Base-by-base conservation (phyloP, 78 protist genomes). In the Anaeramoeba flamelloides region DNA sequence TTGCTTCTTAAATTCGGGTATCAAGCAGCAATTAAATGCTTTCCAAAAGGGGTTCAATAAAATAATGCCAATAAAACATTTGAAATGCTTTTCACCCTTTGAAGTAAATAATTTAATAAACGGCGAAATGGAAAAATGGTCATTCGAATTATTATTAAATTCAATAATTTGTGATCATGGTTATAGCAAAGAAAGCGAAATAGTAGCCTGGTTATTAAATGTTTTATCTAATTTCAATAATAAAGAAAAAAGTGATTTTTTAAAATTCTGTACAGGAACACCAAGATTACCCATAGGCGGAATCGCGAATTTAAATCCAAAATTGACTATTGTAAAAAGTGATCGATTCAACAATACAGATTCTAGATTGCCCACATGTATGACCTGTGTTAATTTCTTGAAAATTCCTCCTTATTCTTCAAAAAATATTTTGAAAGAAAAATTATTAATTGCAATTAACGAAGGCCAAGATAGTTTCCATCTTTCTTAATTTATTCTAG, bases 341-440 rank as follows among this genome's bases (percentile, higher is more conserved):
- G 69, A 53, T 17, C 17, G 34, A 26, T 53, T 53, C 36, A n/a
- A n/a, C n/a, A n/a, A n/a, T n/a, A n/a, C n/a, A n/a, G n/a, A n/a
- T n/a, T n/a, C n/a, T n/a, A n/a, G n/a, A n/a, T 38, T 12, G 12
- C 41, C 12, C 2, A 2, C 83, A 0, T 87, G 79, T 31, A 91
- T 89, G 93, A 92, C 95, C 39, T 90, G 95, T 79, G 41, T 36
- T 1, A 87, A 86, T 79, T 90, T 84, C 41, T 77, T 92, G 41
- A 92, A 92, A 82, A 76, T 92, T 41, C 95, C 95, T 12, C 89
- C 85, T 53, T 90, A 90, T 83, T 86, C 92, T 0, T 36, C 85
- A 1, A 80, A 77, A 80, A 85, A 39, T n/a, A 65, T 90, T 31
- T 79, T 90, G 91, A 53, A 65, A 53, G n/a, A 80, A 38, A 82